Conservation (phyloP, 495 filamentous ascomycete genomes). For the Clohesyomyces aquaticus region DNA sequence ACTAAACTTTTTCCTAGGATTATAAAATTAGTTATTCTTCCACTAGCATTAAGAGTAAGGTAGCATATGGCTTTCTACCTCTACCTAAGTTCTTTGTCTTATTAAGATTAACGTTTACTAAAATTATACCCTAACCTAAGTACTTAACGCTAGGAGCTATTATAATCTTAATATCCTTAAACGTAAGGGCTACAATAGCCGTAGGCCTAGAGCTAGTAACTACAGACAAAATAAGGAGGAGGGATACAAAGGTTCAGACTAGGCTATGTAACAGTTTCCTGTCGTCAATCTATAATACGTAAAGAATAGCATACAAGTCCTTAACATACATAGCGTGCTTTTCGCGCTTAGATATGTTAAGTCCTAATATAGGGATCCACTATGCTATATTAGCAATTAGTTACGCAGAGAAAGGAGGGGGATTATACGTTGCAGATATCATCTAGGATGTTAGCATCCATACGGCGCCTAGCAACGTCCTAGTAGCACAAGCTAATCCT, state of each 20-base stretch:
- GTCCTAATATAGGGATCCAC: constrained; percentile 8
- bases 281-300: constrained; percentile 12
- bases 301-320: constrained; percentile 4
- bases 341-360: constrained; percentile 9
- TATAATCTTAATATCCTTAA: constrained; percentile 16
- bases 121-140: background rate
- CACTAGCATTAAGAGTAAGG: background rate
- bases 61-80: background rate
- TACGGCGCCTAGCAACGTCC: constrained; percentile 3
- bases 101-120: constrained; percentile 10
- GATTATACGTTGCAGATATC: constrained; percentile 5
- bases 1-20: too few species aligned
- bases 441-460: constrained; percentile 15
- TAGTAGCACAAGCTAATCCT: constrained; percentile 9
- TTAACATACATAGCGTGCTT: constrained; percentile 10
- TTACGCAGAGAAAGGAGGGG: background rate
- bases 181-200: constrained; percentile 11
- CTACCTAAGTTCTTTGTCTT: constrained; percentile 2
- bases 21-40: too few species aligned
- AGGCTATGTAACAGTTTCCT: constrained; percentile 6
- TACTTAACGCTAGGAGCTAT: background rate
- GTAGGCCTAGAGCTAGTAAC: background rate
- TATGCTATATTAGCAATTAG: background rate
- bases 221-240: constrained; percentile 1
- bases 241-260: constrained; percentile 1